Conservation (phyloP, 208 protist genomes). For the Naegleria fowleri region DNA sequence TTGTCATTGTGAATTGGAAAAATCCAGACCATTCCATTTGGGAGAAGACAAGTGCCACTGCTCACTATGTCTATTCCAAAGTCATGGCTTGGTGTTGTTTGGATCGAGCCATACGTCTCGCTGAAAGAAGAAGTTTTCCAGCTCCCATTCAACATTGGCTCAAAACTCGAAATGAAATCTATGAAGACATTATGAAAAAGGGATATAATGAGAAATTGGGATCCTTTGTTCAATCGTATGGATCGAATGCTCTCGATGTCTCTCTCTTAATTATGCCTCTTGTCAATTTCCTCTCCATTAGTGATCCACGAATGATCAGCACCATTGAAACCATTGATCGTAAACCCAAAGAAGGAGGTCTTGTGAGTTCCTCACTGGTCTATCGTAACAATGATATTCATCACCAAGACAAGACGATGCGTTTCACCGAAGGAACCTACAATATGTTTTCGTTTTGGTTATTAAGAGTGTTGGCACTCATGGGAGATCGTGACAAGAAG, state of each 20-base stretch:
- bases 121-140: background rate
- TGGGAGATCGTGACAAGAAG: background rate
- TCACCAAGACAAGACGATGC: background rate
- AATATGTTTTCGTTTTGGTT: slow-evolving; percentile 3
- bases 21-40: background rate
- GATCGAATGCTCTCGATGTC: background rate
- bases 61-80: slow-evolving; percentile 3
- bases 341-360: background rate
- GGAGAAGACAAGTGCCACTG: background rate
- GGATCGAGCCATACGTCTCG: background rate
- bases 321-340: background rate
- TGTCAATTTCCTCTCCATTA: background rate
- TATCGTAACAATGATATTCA: background rate
- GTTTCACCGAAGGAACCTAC: background rate
- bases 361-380: background rate
- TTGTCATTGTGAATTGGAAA: background rate
- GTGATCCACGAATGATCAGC: background rate
- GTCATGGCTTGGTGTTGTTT: background rate
- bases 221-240: background rate
- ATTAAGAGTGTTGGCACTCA: background rate
- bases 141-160: background rate
- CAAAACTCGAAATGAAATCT: background rate
- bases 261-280: background rate
- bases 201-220: background rate
- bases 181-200: background rate